Percentiles rank a stretch among this genome's conserved stretches.
Evolutionary conservation across 1,139 yeast species (phyloP).

Genomic region (Kurtzmaniella quercitrusa): DNA sequence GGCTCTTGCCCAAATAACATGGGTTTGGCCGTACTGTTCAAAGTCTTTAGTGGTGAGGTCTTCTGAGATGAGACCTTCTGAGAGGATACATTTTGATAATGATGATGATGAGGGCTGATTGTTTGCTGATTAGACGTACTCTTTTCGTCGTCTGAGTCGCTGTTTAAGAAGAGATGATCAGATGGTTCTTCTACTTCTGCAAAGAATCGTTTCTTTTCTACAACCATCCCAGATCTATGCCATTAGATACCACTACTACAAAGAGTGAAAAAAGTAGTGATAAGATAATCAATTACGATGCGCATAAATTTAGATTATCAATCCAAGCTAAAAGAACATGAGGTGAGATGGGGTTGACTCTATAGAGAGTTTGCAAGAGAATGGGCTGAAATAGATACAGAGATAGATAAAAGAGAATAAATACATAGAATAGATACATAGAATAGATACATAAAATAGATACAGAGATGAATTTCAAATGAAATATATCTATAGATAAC

Average conservation of each 20-base stretch:
- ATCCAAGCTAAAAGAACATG: not conserved
- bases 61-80: too few relatives aligned
- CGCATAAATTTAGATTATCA: not conserved
- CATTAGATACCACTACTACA: not conserved
- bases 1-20: not conserved
- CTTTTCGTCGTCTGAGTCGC: constrained; percentile 3
- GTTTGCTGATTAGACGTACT: not conserved
- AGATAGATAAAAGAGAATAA: too few relatives aligned
- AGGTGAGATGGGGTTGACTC: not conserved
- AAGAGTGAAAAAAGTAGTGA: not conserved
- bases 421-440: too few relatives aligned
- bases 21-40: not conserved
- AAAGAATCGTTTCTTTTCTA: constrained; percentile 9
- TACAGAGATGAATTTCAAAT: too few relatives aligned
- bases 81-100: not conserved
- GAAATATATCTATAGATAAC: too few relatives aligned
- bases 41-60: not conserved
- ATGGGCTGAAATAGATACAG: too few relatives aligned
- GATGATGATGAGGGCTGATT: not conserved
- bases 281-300: not conserved
- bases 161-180: constrained; percentile 3
- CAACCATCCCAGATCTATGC: constrained; percentile 2
- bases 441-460: too few relatives aligned
- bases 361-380: too few relatives aligned
- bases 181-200: constrained; percentile 1